phyloP scores from a whole-genome alignment of 140 eudicot species.

The Senecio squalidus region DNA sequence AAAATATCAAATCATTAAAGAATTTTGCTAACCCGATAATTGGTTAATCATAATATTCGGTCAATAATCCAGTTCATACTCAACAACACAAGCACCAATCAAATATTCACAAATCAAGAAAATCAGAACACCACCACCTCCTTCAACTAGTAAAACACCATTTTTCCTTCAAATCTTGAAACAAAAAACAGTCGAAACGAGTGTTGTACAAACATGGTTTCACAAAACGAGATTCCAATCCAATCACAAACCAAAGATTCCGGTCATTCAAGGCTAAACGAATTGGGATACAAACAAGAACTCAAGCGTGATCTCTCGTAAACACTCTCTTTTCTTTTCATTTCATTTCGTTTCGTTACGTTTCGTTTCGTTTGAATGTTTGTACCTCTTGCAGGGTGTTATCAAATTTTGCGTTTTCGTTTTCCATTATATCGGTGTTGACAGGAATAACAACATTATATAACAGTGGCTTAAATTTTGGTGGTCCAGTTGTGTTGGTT shows the following conservation, averaged over 20 bases:
- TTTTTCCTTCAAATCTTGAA: neutral
- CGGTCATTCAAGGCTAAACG: conserved; percentile 79
- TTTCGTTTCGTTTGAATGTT: too few species aligned
- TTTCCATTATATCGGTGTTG: conserved; percentile 87
- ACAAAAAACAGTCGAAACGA: too few species aligned
- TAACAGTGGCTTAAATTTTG: conserved; percentile 70
- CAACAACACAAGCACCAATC: too few species aligned
- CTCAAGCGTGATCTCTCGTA: conserved; percentile 99
- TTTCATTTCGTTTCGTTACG: too few species aligned
- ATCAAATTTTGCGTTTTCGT: conserved; percentile 94
- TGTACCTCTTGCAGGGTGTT: conserved; percentile 94
- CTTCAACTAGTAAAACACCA: too few species aligned
- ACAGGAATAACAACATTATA: conserved; percentile 87
- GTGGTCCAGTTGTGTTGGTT: conserved; percentile 79
- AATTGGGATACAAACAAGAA: conserved; percentile 98
- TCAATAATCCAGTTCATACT: too few species aligned
- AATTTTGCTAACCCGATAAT: too few species aligned
- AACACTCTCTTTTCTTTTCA: conserved; percentile 31
- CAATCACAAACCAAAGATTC: conserved; percentile 42
- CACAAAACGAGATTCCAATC: conserved; percentile 19
- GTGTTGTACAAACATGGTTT: conserved; percentile 11
- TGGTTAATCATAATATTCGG: too few species aligned
- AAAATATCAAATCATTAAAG: too few species aligned
- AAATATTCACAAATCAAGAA: too few species aligned
- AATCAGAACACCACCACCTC: too few species aligned